Evolutionary conservation across 2,329 filamentous ascomycete species (phyloP).

Genomic region (Tolypocladium ovalisporum): DNA sequence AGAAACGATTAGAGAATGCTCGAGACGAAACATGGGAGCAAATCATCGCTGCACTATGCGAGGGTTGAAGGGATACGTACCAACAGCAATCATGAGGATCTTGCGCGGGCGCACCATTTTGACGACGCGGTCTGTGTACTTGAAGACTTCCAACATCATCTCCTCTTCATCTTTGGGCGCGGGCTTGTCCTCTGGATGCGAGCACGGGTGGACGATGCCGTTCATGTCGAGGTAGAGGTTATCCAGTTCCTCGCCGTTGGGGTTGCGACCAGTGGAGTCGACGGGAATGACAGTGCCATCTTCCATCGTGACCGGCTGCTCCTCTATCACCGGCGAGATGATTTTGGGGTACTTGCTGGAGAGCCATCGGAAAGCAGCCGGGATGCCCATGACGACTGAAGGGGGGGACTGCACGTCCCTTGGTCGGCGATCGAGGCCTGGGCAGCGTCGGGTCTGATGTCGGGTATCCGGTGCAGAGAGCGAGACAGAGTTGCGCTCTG

Average conservation of each 20-base stretch:
- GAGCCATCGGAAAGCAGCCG: slow-evolving; percentile 91
- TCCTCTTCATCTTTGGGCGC: slow-evolving; percentile 91
- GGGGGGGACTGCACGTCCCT: neutral
- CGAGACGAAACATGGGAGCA: slow-evolving; percentile 21
- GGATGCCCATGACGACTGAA: slow-evolving; percentile 66
- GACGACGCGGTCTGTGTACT: slow-evolving; percentile 95
- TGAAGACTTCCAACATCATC: slow-evolving; percentile 99
- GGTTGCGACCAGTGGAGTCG: slow-evolving; percentile 75
- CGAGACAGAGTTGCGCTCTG: neutral
- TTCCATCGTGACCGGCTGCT: slow-evolving; percentile 64
- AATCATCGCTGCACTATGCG: neutral
- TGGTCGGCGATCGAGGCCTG: neutral
- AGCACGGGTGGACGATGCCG: slow-evolving; percentile 97
- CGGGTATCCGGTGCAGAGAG: neutral
- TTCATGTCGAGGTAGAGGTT: slow-evolving; percentile 99
- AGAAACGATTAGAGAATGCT: neutral
- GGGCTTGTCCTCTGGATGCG: slow-evolving; percentile 88
- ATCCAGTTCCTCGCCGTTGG: slow-evolving; percentile 95
- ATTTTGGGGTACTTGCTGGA: slow-evolving; percentile 98
- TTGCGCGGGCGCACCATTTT: slow-evolving; percentile 98
- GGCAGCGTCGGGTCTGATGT: neutral
- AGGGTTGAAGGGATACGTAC: slow-evolving; percentile 35
- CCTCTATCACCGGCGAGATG: slow-evolving; percentile 81
- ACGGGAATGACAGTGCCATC: slow-evolving; percentile 79
- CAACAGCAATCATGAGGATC: slow-evolving; percentile 92